Evolutionary conservation across 148 eudicot genomes (phyloP).

Genomic region (Nyssa sinensis): DNA sequence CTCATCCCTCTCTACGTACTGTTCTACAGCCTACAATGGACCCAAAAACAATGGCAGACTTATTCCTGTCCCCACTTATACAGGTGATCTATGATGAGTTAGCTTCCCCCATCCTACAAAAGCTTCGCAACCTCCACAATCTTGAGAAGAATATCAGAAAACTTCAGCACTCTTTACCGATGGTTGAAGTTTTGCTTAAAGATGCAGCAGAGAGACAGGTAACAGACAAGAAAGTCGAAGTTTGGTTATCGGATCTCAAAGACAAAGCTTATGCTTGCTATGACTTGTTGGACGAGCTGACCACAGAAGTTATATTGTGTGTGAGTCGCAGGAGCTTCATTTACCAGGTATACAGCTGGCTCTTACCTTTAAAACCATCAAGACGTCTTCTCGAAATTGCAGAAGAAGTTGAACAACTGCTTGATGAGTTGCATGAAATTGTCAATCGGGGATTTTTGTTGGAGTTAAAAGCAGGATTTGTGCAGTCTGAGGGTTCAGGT

Average conservation of each 20-base stretch:
- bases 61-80: constrained; percentile 13
- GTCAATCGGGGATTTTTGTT: no score
- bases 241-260: constrained; percentile 12
- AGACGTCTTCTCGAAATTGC: no score
- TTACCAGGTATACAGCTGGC: no score
- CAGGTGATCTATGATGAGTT: constrained; percentile 7
- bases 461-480: not conserved
- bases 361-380: no score
- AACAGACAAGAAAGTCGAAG: not conserved
- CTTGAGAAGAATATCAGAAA: not conserved
- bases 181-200: not conserved
- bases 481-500: not conserved
- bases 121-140: not conserved
- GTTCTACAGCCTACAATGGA: no score
- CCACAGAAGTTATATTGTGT: no score
- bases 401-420: not conserved
- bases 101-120: not conserved
- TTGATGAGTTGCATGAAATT: not conserved
- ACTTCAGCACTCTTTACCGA: not conserved
- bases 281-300: constrained; percentile 7
- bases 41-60: no score
- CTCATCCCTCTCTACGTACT: no score
- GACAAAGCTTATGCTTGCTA: constrained; percentile 5
- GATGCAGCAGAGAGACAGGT: not conserved
- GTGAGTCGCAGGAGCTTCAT: not conserved